These are phyloP conservation scores for Schizopora paradoxa DNA, from an alignment of 1,284 basidiomycete genomes.

Conservation along the genomic window DNA sequence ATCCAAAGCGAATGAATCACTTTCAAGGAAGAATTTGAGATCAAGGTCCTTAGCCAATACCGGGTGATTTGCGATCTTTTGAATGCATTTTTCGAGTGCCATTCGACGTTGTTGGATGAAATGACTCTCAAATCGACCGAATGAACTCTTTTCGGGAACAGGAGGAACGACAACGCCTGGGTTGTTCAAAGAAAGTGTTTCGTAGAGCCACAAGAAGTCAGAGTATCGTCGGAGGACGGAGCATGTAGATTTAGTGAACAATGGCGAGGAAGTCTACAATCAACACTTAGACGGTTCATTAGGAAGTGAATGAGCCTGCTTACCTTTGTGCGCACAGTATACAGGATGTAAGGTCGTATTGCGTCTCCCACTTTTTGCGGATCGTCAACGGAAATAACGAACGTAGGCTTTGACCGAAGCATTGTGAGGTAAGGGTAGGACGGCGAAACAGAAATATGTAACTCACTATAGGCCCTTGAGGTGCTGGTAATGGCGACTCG, in stretches of 20 bases:
- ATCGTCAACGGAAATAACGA: slow-evolving; percentile 84
- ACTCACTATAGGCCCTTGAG: too few species aligned
- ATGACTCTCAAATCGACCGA: slow-evolving; percentile 84
- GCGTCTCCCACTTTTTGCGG: slow-evolving; percentile 92
- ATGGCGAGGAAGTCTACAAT: slow-evolving; percentile 72
- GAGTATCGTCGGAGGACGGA: slow-evolving; percentile 93
- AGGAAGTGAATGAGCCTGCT: slow-evolving; percentile 20
- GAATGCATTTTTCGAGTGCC: slow-evolving; percentile 85
- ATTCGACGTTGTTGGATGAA: slow-evolving; percentile 83
- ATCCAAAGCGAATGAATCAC: slow-evolving; percentile 79
- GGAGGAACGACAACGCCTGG: slow-evolving; percentile 97
- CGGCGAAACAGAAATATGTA: too few species aligned
- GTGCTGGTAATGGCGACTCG: too few species aligned
- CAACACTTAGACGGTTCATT: slow-evolving; percentile 11
- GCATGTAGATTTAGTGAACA: slow-evolving; percentile 76
- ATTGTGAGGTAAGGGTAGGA: too few species aligned
- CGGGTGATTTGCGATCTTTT: slow-evolving; percentile 85
- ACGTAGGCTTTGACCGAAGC: slow-evolving; percentile 63
- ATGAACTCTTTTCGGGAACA: slow-evolving; percentile 91
- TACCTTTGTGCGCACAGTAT: slow-evolving; percentile 87
- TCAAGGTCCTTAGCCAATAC: slow-evolving; percentile 81
- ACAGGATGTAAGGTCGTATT: slow-evolving; percentile 88
- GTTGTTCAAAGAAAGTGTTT: slow-evolving; percentile 85
- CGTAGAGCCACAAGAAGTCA: slow-evolving; percentile 97
- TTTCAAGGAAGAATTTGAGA: slow-evolving; percentile 82